These are phyloP conservation scores for Arctium minus DNA, from an alignment of 129 eudicot species.

Conservation along the genomic window DNA sequence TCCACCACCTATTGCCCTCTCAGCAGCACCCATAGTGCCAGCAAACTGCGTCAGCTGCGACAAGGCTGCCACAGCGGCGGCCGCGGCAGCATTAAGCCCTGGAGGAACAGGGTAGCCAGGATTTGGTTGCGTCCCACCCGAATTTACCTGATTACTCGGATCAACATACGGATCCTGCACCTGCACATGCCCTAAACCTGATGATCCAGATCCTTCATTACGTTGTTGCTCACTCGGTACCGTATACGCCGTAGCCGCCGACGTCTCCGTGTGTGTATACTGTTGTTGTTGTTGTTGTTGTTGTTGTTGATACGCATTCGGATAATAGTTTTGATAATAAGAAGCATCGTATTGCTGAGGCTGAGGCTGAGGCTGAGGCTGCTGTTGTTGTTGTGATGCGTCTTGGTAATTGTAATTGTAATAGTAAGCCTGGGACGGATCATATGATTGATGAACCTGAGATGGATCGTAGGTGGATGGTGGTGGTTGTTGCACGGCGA, in stretches of 20 bases:
- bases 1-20: constrained; percentile 29
- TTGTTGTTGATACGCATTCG: constrained; percentile 23
- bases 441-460: constrained; percentile 18
- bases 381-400: constrained; percentile 18
- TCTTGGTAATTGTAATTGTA: constrained; percentile 31
- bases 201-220: constrained; percentile 2
- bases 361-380: neutral
- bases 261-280: constrained; percentile 11
- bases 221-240: constrained; percentile 14
- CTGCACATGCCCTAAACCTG: constrained; percentile 21
- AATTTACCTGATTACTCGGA: constrained; percentile 7
- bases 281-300: constrained; percentile 14
- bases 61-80: constrained; percentile 41
- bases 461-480: constrained; percentile 16
- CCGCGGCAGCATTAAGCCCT: constrained; percentile 43
- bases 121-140: constrained; percentile 14
- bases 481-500: constrained; percentile 14
- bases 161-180: constrained; percentile 31
- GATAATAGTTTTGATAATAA: constrained; percentile 19
- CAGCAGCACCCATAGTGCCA: constrained; percentile 35
- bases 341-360: constrained; percentile 25
- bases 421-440: constrained; percentile 22
- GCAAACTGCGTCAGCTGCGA: constrained; percentile 51
- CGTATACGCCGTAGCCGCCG: neutral
- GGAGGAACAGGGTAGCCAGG: constrained; percentile 1